Percentiles rank a stretch among this genome's conserved stretches.
Evolutionary conservation across 768 basidiomycete genomes (phyloP).

Genomic region (Lactarius quietus): DNA sequence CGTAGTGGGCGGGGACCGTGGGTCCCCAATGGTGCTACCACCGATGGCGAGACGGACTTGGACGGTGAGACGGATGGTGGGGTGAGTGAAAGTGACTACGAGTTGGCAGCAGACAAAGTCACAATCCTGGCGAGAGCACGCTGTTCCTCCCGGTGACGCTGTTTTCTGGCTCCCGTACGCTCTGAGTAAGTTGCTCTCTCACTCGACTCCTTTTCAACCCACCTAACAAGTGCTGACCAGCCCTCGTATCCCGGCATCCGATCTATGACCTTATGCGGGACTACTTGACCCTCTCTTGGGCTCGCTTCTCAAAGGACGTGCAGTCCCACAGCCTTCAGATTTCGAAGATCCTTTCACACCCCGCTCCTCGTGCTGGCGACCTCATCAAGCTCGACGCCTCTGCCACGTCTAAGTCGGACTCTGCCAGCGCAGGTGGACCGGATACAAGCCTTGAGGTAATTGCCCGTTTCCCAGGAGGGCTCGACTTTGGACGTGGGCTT

Average conservation of each 20-base stretch:
- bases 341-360: slow-evolving; percentile 82
- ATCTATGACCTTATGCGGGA: slow-evolving; percentile 96
- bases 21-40: slow-evolving; percentile 53
- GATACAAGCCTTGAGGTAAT: slow-evolving; percentile 72
- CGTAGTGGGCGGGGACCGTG: slow-evolving; percentile 65
- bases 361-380: slow-evolving; percentile 83
- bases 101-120: slow-evolving; percentile 69
- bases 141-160: slow-evolving; percentile 86
- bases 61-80: slow-evolving; percentile 67
- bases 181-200: slow-evolving; percentile 55
- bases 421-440: slow-evolving; percentile 30
- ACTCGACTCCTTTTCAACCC: slow-evolving; percentile 13
- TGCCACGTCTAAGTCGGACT: slow-evolving; percentile 48
- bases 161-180: slow-evolving; percentile 96
- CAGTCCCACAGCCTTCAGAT: slow-evolving; percentile 90
- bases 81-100: slow-evolving; percentile 84
- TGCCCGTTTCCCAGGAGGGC: slow-evolving; percentile 87
- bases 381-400: slow-evolving; percentile 84
- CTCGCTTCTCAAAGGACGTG: slow-evolving; percentile 90
- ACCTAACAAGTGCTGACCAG: slow-evolving; percentile 37
- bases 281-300: slow-evolving; percentile 94
- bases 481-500: slow-evolving; percentile 87
- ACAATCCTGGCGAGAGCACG: slow-evolving; percentile 84
- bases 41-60: slow-evolving; percentile 67
- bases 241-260: slow-evolving; percentile 86